Conservation (phyloP, 2,329 filamentous ascomycete species). For the Arthroderma sp. region DNA sequence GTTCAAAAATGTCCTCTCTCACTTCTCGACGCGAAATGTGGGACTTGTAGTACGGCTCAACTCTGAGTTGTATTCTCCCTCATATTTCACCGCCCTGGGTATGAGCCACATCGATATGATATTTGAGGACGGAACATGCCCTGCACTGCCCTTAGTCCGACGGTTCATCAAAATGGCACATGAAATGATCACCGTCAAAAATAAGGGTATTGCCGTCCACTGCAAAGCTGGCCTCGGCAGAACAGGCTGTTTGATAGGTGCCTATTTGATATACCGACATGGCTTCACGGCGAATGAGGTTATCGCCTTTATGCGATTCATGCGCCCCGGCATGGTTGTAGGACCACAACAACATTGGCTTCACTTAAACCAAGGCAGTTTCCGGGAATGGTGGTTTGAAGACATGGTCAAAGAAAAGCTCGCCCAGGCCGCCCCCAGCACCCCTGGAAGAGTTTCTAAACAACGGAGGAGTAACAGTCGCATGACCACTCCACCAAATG, state of each 20-base stretch:
- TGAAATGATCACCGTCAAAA: constrained; percentile 80
- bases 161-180: constrained; percentile 93
- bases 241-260: constrained; percentile 91
- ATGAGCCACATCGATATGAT: constrained; percentile 99
- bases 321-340: constrained; percentile 97
- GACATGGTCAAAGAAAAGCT: constrained; percentile 69
- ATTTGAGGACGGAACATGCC: constrained; percentile 96
- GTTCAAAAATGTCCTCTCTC: constrained; percentile 89
- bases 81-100: constrained; percentile 90
- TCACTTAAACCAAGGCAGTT: constrained; percentile 88
- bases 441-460: constrained; percentile 39
- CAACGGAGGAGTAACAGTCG: constrained; percentile 45
- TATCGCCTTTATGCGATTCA: constrained; percentile 97
- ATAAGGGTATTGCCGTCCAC: constrained; percentile 90
- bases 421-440: constrained; percentile 42
- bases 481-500: constrained; percentile 72
- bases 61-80: constrained; percentile 87
- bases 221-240: constrained; percentile 95
- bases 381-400: constrained; percentile 94
- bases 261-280: constrained; percentile 93
- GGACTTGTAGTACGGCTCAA: constrained; percentile 91
- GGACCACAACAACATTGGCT: constrained; percentile 98
- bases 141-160: constrained; percentile 72
- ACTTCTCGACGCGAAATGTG: constrained; percentile 79
- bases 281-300: constrained; percentile 96